These are phyloP conservation scores for Citrus sp. DNA, from an alignment of 345 rosid genomes.

Conservation along the genomic window DNA sequence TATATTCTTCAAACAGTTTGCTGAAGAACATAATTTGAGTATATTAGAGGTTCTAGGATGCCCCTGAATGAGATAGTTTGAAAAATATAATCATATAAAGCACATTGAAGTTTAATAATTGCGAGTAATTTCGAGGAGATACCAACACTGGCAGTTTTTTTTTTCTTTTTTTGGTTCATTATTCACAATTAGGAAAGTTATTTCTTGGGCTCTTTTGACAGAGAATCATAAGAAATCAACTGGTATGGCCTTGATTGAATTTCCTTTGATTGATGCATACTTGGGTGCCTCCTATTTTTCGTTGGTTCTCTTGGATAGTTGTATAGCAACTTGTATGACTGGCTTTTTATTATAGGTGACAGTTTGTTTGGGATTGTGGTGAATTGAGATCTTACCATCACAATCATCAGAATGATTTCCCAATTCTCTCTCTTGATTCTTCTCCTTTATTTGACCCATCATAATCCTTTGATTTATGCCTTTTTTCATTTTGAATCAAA, in stretches of 20 bases:
- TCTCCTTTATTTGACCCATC: not conserved
- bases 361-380: not conserved
- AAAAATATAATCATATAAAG: not conserved
- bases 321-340: no score
- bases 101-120: not conserved
- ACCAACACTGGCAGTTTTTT: not conserved
- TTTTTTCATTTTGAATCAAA: not conserved
- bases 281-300: not conserved
- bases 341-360: not conserved
- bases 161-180: not conserved
- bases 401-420: not conserved
- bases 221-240: not conserved
- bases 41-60: not conserved
- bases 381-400: not conserved
- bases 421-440: not conserved
- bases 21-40: not conserved
- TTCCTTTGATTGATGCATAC: not conserved
- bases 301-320: no score
- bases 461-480: not conserved
- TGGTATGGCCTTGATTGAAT: not conserved
- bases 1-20: not conserved
- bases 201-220: not conserved
- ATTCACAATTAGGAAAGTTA: not conserved
- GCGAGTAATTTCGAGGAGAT: not conserved
- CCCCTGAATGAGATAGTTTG: not conserved